Base-by-base conservation (phyloP, 2,329 filamentous ascomycete genomes). In the Leptographium lundbergii region DNA sequence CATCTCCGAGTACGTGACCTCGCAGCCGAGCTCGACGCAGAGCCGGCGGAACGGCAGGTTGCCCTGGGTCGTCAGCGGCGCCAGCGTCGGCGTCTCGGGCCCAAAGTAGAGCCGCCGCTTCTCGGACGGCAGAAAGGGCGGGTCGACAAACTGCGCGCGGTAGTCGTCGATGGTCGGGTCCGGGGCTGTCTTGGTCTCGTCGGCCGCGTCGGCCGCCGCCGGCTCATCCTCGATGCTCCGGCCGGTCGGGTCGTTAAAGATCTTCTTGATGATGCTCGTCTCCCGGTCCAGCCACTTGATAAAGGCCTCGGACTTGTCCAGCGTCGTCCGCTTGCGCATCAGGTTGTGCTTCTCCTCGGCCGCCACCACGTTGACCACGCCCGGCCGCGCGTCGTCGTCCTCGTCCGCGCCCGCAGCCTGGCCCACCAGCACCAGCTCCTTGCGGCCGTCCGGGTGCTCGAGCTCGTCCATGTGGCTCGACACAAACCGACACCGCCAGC, bases 1-100 rank as follows among this genome's bases (percentile, higher is more conserved):
- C 94, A 99, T 99, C 73, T 99, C 94, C 0, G 92, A 97, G 76
- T 96, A 99, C 0, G 94, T 99, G 55, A 95, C 79, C 69, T 96
- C 88, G 32, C 91, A 91, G 42, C 94, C 94, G 27, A 97, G 80
- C 59, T 91, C 87, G 14, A 90, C 86, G 68, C 91, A 96, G 34
- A 99, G 81, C 56, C 94, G 84, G 59, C 94, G 86, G 76, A 96
- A 99, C 1, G 94, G 94, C 54, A 97, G 78, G 67, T 99, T 99
- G 53, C 94, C 94, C 73, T 97, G 94, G 0, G 94, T 99, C 1
- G 94, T 99, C 55, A 99, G 79, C 42, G 94, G 94, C 5, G 94
- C 94, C n/a, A 99, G 77, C 13, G 91, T 84, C 0, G 94, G 94
- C 1, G 94, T 99, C 70, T 97, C 92, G 1, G 86, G 84, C 6